Conservation (phyloP, 805 yeast species). For the Kuraishia floccosa region DNA sequence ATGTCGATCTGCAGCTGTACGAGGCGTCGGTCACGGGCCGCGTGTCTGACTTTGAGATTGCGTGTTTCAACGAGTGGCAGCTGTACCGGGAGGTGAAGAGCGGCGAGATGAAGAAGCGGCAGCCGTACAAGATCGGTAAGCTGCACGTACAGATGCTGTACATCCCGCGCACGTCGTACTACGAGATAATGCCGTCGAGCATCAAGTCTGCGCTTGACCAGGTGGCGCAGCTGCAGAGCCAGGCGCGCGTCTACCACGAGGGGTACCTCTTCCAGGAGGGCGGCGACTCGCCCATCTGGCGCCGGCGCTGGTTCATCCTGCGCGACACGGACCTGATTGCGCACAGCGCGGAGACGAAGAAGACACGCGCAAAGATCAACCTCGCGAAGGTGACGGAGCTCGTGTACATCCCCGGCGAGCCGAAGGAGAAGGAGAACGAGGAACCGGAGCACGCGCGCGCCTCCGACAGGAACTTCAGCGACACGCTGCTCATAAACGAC, state of each 20-base stretch:
- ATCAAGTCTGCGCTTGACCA: conserved; percentile 40
- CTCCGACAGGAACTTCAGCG: conserved; percentile 51
- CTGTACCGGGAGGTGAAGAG: conserved; percentile 16
- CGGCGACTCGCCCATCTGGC: conserved; percentile 73
- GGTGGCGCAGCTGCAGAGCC: conserved; percentile 21
- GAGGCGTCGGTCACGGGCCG: conserved; percentile 44
- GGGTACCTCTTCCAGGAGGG: conserved; percentile 85
- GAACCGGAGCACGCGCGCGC: conserved; percentile 2
- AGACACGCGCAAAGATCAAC: conserved; percentile 68
- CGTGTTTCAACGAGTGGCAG: conserved; percentile 81
- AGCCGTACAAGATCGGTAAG: conserved; percentile 55
- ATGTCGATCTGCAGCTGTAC: conserved; percentile 49
- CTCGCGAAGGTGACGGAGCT: conserved; percentile 53
- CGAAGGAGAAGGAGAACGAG: conserved; percentile 10
- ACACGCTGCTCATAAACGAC: conserved; percentile 55
- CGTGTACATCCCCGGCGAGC: conserved; percentile 26
- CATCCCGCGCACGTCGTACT: conserved; percentile 47
- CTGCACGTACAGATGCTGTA: conserved; percentile 59
- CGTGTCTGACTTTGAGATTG: conserved; percentile 31
- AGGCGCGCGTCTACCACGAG: conserved; percentile 24
- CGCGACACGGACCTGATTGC: conserved; percentile 65
- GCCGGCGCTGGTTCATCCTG: conserved; percentile 66
- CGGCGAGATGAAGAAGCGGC: conserved; percentile 19
- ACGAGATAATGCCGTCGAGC: conserved; percentile 62
- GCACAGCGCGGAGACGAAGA: conserved; percentile 56